These are phyloP conservation scores for Datura wrightii DNA, from an alignment of 257 asterid genomes.

Conservation along the genomic window DNA sequence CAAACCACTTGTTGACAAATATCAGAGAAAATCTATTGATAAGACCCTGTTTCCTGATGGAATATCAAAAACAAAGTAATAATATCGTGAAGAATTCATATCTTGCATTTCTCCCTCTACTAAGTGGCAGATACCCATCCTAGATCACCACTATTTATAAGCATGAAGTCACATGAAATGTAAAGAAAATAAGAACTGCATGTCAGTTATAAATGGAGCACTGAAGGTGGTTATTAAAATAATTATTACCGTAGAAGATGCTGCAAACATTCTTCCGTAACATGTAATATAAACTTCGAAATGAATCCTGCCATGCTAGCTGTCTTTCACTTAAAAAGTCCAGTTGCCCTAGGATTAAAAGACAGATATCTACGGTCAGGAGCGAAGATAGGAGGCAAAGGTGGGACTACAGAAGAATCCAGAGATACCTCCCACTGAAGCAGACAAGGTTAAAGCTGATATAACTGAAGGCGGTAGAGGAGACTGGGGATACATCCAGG, in stretches of 20 bases:
- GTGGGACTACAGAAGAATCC: conserved; percentile 28
- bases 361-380: conserved; percentile 19
- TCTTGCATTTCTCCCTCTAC: neutral
- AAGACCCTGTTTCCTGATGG: neutral
- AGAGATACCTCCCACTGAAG: conserved; percentile 66
- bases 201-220: neutral
- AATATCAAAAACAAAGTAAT: neutral
- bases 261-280: conserved; percentile 74
- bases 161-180: neutral
- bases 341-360: conserved; percentile 54
- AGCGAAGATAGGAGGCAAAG: conserved; percentile 29
- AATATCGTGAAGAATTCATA: neutral
- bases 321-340: conserved; percentile 82
- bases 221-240: neutral
- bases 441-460: conserved; percentile 69
- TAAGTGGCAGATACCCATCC: neutral
- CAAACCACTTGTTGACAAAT: neutral
- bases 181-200: neutral
- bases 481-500: conserved; percentile 96
- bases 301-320: conserved; percentile 86
- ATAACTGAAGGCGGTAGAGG: conserved; percentile 73
- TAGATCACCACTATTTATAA: neutral
- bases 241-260: conserved; percentile 77
- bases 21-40: neutral
- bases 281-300: conserved; percentile 91